Percentiles rank a stretch among this genome's conserved stretches.
Conservation (phyloP, 116 monocot species). For the Trichopus zeylanicus region DNA sequence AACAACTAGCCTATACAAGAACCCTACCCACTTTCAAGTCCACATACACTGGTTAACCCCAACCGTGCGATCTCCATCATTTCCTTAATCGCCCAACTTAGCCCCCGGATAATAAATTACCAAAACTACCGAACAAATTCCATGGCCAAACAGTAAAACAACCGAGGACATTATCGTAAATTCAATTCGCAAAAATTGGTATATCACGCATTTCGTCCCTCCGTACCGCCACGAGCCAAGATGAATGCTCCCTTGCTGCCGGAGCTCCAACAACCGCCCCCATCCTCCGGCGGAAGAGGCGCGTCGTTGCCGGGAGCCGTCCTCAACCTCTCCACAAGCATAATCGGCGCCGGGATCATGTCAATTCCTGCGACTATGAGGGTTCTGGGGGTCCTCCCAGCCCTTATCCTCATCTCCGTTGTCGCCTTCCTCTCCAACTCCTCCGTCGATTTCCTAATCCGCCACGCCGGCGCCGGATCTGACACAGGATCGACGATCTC, state of each 20-base stretch:
- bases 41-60: no score
- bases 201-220: no score
- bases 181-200: no score
- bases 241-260: conserved; percentile 18
- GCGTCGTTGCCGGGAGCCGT: conserved; percentile 74
- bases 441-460: conserved; percentile 79
- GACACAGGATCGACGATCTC: conserved; percentile 13
- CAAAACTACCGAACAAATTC: no score
- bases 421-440: conserved; percentile 62
- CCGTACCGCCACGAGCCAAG: no score
- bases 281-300: background rate
- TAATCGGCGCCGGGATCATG: conserved; percentile 98
- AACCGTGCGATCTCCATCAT: no score
- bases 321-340: conserved; percentile 92
- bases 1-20: no score
- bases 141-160: no score
- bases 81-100: no score
- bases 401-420: conserved; percentile 38
- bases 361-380: conserved; percentile 89
- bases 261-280: background rate
- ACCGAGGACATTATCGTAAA: no score
- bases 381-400: conserved; percentile 71
- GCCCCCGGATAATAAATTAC: no score
- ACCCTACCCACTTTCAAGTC: no score
- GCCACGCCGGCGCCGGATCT: conserved; percentile 33